Percentiles rank a stretch among this genome's conserved stretches.
Conservation (phyloP, 176 grass and related monocot species). For the Sorghum bicolor region DNA sequence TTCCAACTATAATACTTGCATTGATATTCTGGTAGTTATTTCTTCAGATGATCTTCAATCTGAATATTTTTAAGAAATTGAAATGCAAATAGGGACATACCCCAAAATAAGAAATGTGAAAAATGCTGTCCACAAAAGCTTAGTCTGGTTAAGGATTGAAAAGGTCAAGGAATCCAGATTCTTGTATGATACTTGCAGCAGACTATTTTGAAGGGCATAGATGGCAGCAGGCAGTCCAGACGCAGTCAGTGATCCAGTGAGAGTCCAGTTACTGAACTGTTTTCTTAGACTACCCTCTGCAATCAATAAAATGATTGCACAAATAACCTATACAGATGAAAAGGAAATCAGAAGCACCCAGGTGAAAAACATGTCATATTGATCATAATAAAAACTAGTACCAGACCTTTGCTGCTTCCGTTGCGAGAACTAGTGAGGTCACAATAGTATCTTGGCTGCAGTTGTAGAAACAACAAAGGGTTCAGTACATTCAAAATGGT, state of each 20-base stretch:
- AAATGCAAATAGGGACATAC: slow-evolving; percentile 47
- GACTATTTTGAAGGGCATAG: slow-evolving; percentile 91
- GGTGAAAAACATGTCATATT: not conserved
- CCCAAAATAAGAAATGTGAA: slow-evolving; percentile 95
- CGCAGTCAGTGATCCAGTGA: slow-evolving; percentile 74
- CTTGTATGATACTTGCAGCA: slow-evolving; percentile 97
- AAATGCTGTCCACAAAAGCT: slow-evolving; percentile 88
- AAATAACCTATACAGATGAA: slow-evolving; percentile 60
- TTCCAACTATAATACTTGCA: not conserved
- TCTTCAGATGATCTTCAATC: slow-evolving; percentile 3
- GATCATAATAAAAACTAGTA: slow-evolving; percentile 21
- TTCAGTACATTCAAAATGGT: slow-evolving; percentile 18
- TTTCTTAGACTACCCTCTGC: slow-evolving; percentile 64
- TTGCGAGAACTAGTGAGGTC: slow-evolving; percentile 81
- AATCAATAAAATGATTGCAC: slow-evolving; percentile 70
- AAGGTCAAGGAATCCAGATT: slow-evolving; percentile 97
- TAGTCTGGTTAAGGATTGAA: slow-evolving; percentile 99
- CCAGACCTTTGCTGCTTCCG: slow-evolving; percentile 78
- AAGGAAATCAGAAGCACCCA: slow-evolving; percentile 25
- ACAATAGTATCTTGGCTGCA: slow-evolving; percentile 92
- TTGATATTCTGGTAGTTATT: slow-evolving; percentile 7
- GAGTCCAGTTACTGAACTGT: slow-evolving; percentile 64
- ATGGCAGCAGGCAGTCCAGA: slow-evolving; percentile 95
- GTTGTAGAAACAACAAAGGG: not conserved
- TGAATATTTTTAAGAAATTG: not conserved